phyloP scores from a whole-genome alignment of 352 stramenopile genomes.

The Pythium scleroteichum region DNA sequence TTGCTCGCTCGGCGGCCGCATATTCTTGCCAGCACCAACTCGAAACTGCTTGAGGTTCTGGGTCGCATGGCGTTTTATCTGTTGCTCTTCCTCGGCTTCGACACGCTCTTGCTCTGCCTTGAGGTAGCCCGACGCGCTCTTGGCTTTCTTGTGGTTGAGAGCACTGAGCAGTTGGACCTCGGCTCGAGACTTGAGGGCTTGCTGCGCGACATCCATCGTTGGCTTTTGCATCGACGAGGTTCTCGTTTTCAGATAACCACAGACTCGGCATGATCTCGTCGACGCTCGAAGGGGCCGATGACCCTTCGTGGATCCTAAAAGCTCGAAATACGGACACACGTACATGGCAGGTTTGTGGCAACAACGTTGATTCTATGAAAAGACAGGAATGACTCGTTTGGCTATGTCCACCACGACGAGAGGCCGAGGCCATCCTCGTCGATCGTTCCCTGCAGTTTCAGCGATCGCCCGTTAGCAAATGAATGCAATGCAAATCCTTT shows the following conservation, averaged over 20 bases:
- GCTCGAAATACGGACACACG: background rate
- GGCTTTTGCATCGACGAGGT: slow-evolving; percentile 11
- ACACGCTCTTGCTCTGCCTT: slow-evolving; percentile 46
- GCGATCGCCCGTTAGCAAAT: background rate
- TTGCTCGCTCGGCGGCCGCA: slow-evolving; percentile 32
- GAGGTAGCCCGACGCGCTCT: slow-evolving; percentile 42
- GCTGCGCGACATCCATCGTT: background rate
- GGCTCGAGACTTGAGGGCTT: slow-evolving; percentile 42
- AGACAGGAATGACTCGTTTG: background rate
- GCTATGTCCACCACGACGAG: slow-evolving; percentile 76
- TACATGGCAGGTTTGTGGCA: slow-evolving; percentile 1
- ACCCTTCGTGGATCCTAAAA: background rate
- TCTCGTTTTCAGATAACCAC: background rate
- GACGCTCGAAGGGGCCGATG: background rate
- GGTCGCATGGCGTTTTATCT: slow-evolving; percentile 8
- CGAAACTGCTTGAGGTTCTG: slow-evolving; percentile 32
- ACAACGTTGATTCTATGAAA: slow-evolving; percentile 4
- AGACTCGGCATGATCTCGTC: no score
- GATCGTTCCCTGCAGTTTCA: slow-evolving; percentile 65
- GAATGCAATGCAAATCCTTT: background rate
- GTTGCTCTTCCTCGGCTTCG: slow-evolving; percentile 20
- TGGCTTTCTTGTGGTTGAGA: slow-evolving; percentile 55
- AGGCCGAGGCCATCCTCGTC: slow-evolving; percentile 83
- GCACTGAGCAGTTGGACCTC: slow-evolving; percentile 52
- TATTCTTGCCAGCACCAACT: slow-evolving; percentile 24